A percentile compares a stretch with the other conserved stretches of the same genome.
phyloP scores from a whole-genome alignment of 2,329 filamentous ascomycete species.

The Calonectria ilicicola region DNA sequence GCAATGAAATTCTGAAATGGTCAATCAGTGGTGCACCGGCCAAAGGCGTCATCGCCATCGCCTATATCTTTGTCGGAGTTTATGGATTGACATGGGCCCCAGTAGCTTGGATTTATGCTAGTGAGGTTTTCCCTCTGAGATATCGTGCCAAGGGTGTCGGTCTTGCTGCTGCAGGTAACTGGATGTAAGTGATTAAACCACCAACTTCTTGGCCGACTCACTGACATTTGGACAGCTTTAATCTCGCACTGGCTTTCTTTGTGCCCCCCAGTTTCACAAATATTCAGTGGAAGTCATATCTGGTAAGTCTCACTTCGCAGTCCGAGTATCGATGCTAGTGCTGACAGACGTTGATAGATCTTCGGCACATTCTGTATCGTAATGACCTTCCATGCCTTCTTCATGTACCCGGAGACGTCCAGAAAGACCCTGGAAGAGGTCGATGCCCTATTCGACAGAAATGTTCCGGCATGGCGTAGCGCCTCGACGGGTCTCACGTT shows the following conservation, averaged over 20 bases:
- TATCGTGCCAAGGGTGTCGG: constrained; percentile 66
- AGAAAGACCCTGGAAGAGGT: constrained; percentile 42
- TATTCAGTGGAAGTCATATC: constrained; percentile 63
- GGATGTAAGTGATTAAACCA: constrained; percentile 43
- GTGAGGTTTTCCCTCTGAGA: constrained; percentile 64
- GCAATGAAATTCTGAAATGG: constrained; percentile 61
- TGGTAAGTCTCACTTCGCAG: not conserved
- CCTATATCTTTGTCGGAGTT: constrained; percentile 59
- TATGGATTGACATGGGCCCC: constrained; percentile 59
- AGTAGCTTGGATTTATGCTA: constrained; percentile 67
- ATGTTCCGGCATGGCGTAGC: constrained; percentile 39
- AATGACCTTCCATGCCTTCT: constrained; percentile 58
- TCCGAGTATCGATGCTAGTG: not conserved
- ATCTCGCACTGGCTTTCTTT: constrained; percentile 54
- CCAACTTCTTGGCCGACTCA: no score
- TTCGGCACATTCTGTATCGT: constrained; percentile 57
- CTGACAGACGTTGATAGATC: constrained; percentile 46
- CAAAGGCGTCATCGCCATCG: constrained; percentile 63
- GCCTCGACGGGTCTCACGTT: constrained; percentile 27
- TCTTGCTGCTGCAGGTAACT: constrained; percentile 60
- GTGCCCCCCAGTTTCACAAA: constrained; percentile 52
- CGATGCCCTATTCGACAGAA: constrained; percentile 34
- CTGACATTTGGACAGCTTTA: constrained; percentile 44
- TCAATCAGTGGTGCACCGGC: constrained; percentile 57
- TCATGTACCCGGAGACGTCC: constrained; percentile 68